These are phyloP conservation scores for Oemleria cerasiformis DNA, from an alignment of 306 rosid genomes.

Conservation along the genomic window DNA sequence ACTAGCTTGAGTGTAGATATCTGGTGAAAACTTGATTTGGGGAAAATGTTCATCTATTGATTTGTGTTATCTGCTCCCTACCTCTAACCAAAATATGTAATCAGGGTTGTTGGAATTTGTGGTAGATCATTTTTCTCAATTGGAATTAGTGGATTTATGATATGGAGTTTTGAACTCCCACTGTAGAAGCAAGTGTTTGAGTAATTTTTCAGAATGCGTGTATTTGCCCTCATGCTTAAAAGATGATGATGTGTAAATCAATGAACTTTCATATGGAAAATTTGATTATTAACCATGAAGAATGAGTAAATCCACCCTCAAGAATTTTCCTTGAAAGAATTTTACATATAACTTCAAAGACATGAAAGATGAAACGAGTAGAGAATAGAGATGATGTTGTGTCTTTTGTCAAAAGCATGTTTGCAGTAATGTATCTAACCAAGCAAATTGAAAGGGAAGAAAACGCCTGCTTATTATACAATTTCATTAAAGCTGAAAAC, in stretches of 20 bases:
- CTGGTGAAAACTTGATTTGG: slow-evolving; percentile 4
- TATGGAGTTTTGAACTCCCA: neutral
- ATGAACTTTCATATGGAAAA: no score
- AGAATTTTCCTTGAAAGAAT: no score
- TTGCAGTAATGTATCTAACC: slow-evolving; percentile 10
- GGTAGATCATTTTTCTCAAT: no score
- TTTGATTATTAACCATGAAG: no score
- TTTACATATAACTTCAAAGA: neutral
- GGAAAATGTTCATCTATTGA: no score
- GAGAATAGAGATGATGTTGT: neutral
- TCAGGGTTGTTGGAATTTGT: neutral
- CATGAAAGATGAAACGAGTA: no score
- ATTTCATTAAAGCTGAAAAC: slow-evolving; percentile 38
- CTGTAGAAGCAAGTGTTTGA: neutral
- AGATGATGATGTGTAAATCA: no score
- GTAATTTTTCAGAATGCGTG: neutral
- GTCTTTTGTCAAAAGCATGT: slow-evolving; percentile 7
- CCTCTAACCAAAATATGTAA: no score
- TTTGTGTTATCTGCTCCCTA: neutral
- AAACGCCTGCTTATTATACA: slow-evolving; percentile 53
- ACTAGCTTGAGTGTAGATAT: slow-evolving; percentile 28
- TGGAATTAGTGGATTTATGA: neutral
- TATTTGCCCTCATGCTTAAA: no score
- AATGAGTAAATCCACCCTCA: no score
- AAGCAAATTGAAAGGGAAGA: slow-evolving; percentile 30